A percentile compares a stretch with the other conserved stretches of the same genome.
Conservation (phyloP, 2,329 filamentous ascomycete species). For the Aspergillus fumigatus region DNA sequence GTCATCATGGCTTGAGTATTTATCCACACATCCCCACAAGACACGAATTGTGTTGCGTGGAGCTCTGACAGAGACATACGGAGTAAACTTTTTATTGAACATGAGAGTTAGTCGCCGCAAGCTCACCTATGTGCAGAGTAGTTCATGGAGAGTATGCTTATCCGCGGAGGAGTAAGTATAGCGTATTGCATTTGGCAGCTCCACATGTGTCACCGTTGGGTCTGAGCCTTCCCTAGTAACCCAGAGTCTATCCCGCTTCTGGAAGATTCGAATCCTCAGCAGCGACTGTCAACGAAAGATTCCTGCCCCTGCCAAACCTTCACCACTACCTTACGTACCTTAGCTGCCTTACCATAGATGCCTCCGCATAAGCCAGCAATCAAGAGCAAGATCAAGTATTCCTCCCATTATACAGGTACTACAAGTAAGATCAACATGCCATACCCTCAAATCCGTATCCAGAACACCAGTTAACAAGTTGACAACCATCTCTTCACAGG, state of each 20-base stretch:
- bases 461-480: background rate
- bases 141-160: too few species aligned
- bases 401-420: too few species aligned
- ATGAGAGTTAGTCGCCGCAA: background rate
- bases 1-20: background rate
- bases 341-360: background rate
- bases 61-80: background rate
- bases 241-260: too few species aligned
- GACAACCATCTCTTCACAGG: background rate
- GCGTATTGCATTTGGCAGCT: background rate
- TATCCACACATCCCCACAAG: background rate
- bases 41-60: background rate
- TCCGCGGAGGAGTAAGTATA: background rate
- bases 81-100: background rate
- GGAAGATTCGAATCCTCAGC: background rate
- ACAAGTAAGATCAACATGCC: background rate
- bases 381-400: too few species aligned
- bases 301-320: background rate
- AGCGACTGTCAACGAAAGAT: background rate
- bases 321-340: background rate
- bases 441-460: background rate
- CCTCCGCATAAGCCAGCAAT: background rate
- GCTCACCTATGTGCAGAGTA: background rate
- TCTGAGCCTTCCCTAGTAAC: too few species aligned
- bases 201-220: background rate